Evolutionary conservation across 2,329 filamentous ascomycete species (phyloP), one percentile per base, ranked within the genome.

Genomic region (Trichophyton schoenleinii): DNA sequence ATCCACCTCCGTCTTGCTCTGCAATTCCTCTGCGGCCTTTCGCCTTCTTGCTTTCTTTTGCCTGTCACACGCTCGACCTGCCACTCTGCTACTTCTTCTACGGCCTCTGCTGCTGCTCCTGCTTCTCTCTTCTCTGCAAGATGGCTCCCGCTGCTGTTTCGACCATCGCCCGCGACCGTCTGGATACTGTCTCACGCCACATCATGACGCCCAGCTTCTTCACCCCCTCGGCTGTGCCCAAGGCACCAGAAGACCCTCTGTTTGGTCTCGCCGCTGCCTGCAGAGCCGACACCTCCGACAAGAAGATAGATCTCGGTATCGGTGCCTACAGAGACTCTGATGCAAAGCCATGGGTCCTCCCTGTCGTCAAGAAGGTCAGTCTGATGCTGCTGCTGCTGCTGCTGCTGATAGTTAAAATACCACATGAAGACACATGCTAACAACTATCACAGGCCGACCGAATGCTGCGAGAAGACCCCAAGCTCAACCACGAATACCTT

Each of bases 401-500:
- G 6, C 28, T 7, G 28, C 28, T 31, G 28, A 8, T 31, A 6
- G 28, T 6, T 6, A 31, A 31, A 31, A 31, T 31, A 6, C 28
- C 52, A 36, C 48, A 53, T 34, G 52, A 28, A 18, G 34, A 55
- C 20, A 36, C 15, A 20, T 31, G 28, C 44, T 48, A 25, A 44
- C 13, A 15, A n/a, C 41, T 46, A 2, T 48, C 13, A 18, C 44
- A 97, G 92, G 94, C 94, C 68, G 91, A 97, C 74, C 87, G 94
- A 67, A 85, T 90, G 70, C 83, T 97, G 67, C 88, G 86, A 75
- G 87, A 87, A 72, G 91, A 96, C 76, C 91, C 92, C 71, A 83
- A 89, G 63, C 81, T 95, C 69, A 95, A 99, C 79, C 92, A 99
- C 80, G 94, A 99, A 82, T 99, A 99, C 77, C 89, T 95, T 63